Conservation (phyloP, 108 stramenopile genomes). For the Chaetoceros tenuissimus region DNA sequence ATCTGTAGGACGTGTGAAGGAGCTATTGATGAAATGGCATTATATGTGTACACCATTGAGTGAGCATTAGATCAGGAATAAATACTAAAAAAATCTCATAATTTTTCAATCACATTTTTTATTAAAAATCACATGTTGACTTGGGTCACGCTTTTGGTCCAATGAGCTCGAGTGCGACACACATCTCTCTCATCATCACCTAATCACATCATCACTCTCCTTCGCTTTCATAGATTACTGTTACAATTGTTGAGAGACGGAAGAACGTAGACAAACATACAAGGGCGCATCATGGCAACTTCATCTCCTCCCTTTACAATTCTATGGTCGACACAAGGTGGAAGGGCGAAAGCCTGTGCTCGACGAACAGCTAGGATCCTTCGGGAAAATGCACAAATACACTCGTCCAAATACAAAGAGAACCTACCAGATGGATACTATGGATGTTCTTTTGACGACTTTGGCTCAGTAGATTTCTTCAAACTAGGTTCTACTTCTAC, state of each 20-base stretch:
- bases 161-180: no score
- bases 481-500: not conserved
- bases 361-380: conserved; percentile 60
- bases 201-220: conserved; percentile 1
- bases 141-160: no score
- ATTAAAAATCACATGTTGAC: no score
- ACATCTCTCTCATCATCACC: no score
- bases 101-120: no score
- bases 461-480: conserved; percentile 12
- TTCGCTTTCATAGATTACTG: no score
- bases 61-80: conserved; percentile 13
- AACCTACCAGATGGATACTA: conserved; percentile 3
- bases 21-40: conserved; percentile 36
- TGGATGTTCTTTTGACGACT: conserved; percentile 53
- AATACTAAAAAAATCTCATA: no score
- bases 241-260: no score
- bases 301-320: no score
- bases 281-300: no score
- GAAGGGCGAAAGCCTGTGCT: conserved; percentile 78
- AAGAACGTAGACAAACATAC: no score
- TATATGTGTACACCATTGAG: conserved; percentile 23
- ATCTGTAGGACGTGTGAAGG: conserved; percentile 23
- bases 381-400: conserved; percentile 1
- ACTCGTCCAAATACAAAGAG: not conserved
- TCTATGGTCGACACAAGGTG: conserved; percentile 70